These are phyloP conservation scores for Pythium chondricola DNA, from an alignment of 352 stramenopile species.

Conservation along the genomic window DNA sequence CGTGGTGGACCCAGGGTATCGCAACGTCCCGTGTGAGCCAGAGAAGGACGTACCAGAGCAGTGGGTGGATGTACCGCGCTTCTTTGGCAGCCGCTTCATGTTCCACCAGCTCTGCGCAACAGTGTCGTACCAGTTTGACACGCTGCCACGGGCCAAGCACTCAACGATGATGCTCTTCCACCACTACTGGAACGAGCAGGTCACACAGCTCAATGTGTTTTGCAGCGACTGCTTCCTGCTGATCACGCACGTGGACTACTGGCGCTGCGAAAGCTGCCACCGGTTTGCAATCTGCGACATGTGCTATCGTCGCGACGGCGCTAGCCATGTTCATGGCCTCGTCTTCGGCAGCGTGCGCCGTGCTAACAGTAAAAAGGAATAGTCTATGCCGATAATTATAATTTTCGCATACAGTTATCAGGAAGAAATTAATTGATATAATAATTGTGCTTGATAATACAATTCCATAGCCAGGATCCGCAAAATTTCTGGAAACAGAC, in stretches of 20 bases:
- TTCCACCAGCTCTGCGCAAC: conserved; percentile 81
- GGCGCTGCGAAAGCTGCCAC: conserved; percentile 46
- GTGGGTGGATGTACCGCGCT: conserved; percentile 52
- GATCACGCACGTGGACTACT: conserved; percentile 69
- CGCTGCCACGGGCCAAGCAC: conserved; percentile 81
- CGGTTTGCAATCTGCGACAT: conserved; percentile 64
- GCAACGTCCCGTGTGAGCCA: conserved; percentile 20
- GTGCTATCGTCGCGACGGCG: conserved; percentile 46
- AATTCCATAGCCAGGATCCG: background rate
- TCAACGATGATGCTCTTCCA: conserved; percentile 88
- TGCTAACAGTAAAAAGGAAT: background rate
- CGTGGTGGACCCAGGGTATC: conserved; percentile 1
- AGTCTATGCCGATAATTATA: conserved; percentile 1
- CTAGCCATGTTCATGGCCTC: conserved; percentile 42
- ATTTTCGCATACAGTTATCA: background rate
- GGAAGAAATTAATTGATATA: background rate
- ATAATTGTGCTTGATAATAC: background rate
- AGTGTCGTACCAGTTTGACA: conserved; percentile 82
- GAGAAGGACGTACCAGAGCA: conserved; percentile 42
- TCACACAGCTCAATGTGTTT: conserved; percentile 69
- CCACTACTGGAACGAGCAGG: conserved; percentile 74
- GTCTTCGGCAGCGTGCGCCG: conserved; percentile 25
- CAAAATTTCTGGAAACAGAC: background rate
- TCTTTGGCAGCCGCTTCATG: conserved; percentile 84
- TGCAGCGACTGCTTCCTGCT: conserved; percentile 71